Percentiles rank a stretch among this genome's conserved stretches.
Conservation (phyloP, 371 early-diverging fungal species). For the Rhizopus sp. region DNA sequence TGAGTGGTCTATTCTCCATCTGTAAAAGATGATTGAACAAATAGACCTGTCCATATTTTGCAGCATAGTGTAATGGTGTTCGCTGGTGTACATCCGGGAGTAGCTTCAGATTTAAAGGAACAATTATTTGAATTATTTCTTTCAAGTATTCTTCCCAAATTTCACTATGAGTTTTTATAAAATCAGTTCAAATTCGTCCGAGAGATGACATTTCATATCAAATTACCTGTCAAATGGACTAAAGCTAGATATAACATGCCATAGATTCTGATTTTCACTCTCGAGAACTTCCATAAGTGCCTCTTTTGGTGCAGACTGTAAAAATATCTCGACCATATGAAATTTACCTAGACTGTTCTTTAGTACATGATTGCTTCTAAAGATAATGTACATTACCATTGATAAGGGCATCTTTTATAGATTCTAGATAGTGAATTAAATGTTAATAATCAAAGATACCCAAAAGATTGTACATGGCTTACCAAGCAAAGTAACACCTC, state of each 20-base stretch:
- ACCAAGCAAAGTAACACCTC: constrained; percentile 33
- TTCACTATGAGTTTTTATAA: constrained; percentile 14
- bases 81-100: constrained; percentile 29
- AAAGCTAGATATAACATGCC: constrained; percentile 55
- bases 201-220: not conserved
- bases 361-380: not conserved
- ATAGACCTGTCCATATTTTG: constrained; percentile 38
- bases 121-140: constrained; percentile 33
- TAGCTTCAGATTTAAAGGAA: constrained; percentile 17
- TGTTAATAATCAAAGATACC: not conserved
- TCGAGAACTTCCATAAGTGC: constrained; percentile 10
- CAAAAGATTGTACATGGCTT: constrained; percentile 3
- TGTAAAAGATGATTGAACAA: constrained; percentile 33
- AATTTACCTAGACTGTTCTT: constrained; percentile 33
- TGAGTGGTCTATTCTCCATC: constrained; percentile 3
- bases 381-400: constrained; percentile 29
- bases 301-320: constrained; percentile 25
- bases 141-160: constrained; percentile 53
- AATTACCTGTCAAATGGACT: constrained; percentile 40
- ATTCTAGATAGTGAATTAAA: constrained; percentile 22
- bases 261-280: constrained; percentile 34
- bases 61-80: constrained; percentile 56
- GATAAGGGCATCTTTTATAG: constrained; percentile 48
- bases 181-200: not conserved
- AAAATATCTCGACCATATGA: constrained; percentile 52